Conservation (phyloP, 2,329 filamentous ascomycete genomes). For the Ophiosphaerella herpotricha region DNA sequence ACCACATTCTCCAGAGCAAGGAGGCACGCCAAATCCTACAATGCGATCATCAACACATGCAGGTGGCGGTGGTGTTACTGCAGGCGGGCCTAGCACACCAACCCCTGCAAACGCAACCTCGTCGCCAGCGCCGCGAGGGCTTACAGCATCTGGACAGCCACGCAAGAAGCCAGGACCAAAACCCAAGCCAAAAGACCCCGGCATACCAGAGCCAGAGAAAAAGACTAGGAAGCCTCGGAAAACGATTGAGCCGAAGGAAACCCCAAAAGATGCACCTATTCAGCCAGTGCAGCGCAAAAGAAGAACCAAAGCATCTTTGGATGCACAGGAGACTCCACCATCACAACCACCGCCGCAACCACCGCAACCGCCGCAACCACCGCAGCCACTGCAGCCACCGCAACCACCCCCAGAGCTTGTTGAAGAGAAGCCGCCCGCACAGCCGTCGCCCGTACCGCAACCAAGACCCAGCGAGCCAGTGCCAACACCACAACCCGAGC, state of each 20-base stretch:
- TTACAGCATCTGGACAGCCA: conserved; percentile 42
- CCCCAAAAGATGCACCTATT: conserved; percentile 56
- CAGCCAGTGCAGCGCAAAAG: conserved; percentile 55
- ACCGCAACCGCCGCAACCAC: conserved; percentile 11
- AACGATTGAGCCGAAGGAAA: conserved; percentile 55
- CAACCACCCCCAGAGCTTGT: conserved; percentile 24
- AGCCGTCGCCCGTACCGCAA: conserved; percentile 34
- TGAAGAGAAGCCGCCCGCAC: conserved; percentile 32
- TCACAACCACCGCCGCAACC: no score
- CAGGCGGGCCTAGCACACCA: conserved; percentile 32
- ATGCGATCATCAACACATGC: conserved; percentile 27
- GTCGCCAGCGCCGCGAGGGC: conserved; percentile 35
- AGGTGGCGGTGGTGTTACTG: conserved; percentile 32
- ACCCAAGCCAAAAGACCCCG: conserved; percentile 44
- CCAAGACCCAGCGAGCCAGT: conserved; percentile 34
- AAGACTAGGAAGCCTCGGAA: conserved; percentile 53
- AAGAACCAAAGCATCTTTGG: conserved; percentile 47
- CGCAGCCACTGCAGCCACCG: no score
- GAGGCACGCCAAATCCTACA: conserved; percentile 37
- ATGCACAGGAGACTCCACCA: conserved; percentile 31
- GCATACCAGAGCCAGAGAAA: conserved; percentile 45
- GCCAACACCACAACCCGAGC: conserved; percentile 27
- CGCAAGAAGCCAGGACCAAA: conserved; percentile 53
- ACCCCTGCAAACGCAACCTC: conserved; percentile 36
- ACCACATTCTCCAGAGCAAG: conserved; percentile 45